phyloP scores from a whole-genome alignment of 2,329 filamentous ascomycete species.

The Phaeoacremonium minimum region DNA sequence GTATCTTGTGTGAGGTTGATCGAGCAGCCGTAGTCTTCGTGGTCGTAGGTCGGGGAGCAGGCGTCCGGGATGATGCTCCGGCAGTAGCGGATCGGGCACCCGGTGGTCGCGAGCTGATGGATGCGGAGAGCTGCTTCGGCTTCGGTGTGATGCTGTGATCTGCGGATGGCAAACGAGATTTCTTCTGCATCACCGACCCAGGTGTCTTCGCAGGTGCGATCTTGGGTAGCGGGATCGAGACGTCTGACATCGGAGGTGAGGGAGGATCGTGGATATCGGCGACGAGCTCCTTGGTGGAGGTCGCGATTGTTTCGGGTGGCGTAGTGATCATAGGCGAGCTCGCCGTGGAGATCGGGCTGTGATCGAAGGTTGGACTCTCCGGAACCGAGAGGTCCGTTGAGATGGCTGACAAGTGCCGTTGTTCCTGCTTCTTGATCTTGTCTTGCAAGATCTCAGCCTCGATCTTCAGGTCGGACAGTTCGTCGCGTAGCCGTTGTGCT shows the following conservation, averaged over 20 bases:
- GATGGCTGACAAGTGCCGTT: slow-evolving; percentile 53
- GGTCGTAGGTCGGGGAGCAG: slow-evolving; percentile 39
- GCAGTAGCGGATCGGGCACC: slow-evolving; percentile 35
- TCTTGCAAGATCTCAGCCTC: slow-evolving; percentile 92
- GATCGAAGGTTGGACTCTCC: slow-evolving; percentile 69
- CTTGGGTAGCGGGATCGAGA: slow-evolving; percentile 58
- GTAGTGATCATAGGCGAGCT: slow-evolving; percentile 90
- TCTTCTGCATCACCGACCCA: slow-evolving; percentile 32
- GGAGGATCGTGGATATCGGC: slow-evolving; percentile 77
- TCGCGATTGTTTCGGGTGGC: slow-evolving; percentile 47
- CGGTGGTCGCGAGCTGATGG: slow-evolving; percentile 23
- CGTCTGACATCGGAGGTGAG: slow-evolving; percentile 89
- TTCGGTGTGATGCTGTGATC: slow-evolving; percentile 52
- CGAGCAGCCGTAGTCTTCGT: slow-evolving; percentile 38
- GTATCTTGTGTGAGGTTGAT: slow-evolving; percentile 43
- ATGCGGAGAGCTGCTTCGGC: slow-evolving; percentile 33
- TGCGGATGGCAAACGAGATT: slow-evolving; percentile 50
- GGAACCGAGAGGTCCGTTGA: slow-evolving; percentile 59
- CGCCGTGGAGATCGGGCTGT: slow-evolving; percentile 77
- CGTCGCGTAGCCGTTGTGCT: slow-evolving; percentile 81
- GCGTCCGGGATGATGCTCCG: slow-evolving; percentile 36
- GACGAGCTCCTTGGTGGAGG: slow-evolving; percentile 53
- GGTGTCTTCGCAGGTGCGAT: slow-evolving; percentile 39
- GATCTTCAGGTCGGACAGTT: slow-evolving; percentile 88
- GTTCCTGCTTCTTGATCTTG: slow-evolving; percentile 74